Evolutionary conservation across 2,329 filamentous ascomycete genomes (phyloP).

Genomic region (Hypoxylon sp.): DNA sequence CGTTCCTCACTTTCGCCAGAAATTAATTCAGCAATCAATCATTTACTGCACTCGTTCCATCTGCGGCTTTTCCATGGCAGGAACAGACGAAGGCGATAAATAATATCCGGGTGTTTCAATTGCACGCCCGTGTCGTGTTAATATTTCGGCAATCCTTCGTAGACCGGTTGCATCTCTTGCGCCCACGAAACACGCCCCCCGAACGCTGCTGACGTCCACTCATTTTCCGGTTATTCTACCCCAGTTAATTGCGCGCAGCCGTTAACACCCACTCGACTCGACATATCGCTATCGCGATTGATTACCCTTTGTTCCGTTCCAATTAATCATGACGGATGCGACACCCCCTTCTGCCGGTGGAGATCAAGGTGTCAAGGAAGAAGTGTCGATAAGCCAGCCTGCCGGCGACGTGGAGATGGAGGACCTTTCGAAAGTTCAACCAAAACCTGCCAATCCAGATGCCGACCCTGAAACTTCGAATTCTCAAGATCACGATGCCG

Average conservation of each 20-base stretch:
- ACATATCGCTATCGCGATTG: conserved; percentile 36
- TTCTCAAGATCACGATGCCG: conserved; percentile 42
- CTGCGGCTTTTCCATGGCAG: conserved; percentile 38
- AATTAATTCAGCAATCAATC: conserved; percentile 22
- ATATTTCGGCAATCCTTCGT: conserved; percentile 35
- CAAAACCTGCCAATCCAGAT: conserved; percentile 48
- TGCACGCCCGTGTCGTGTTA: conserved; percentile 17
- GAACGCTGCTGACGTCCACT: conserved; percentile 35
- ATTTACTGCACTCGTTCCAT: conserved; percentile 40
- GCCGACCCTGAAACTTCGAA: conserved; percentile 39
- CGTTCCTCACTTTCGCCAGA: conserved; percentile 21
- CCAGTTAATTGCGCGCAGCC: conserved; percentile 36
- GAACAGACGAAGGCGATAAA: conserved; percentile 34
- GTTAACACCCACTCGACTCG: conserved; percentile 23
- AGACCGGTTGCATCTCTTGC: conserved; percentile 24
- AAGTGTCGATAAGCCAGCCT: conserved; percentile 48
- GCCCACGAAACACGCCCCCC: conserved; percentile 26
- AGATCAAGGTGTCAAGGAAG: conserved; percentile 49
- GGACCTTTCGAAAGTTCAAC: conserved; percentile 49
- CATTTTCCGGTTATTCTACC: conserved; percentile 34
- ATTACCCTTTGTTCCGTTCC: conserved; percentile 26
- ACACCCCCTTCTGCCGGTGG: conserved; percentile 45
- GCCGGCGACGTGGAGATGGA: conserved; percentile 53
- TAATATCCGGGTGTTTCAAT: conserved; percentile 36
- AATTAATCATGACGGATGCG: conserved; percentile 49